Evolutionary conservation across 2,329 filamentous ascomycete genomes (phyloP), one percentile per base, ranked within the genome.

Genomic region (Fusarium guadeloupense): DNA sequence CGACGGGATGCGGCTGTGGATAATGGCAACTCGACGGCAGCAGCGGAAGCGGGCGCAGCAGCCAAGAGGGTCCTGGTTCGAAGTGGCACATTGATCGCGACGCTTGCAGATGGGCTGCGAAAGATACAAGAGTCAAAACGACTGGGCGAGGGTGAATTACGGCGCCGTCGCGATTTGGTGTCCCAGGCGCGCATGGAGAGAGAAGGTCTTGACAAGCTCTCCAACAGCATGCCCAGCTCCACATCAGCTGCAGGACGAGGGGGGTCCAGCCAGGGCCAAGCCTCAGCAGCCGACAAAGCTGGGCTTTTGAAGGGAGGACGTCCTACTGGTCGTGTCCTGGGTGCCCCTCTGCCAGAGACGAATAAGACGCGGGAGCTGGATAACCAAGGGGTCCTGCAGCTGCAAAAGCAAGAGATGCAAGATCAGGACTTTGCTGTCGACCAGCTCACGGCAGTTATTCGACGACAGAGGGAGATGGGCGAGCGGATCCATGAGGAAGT

Each of bases 381-480:
- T 71, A 95, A 95, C 67, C 75, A 82, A 5, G 91, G 90, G 0
- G 87, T 95, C 16, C 68, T 93, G 59, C 85, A 90, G 72, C 75
- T 95, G 58, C 91, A 95, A 74, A 81, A 86, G 67, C 83, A 90
- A 69, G 85, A 91, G 73, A 91, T 94, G 81, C 71, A 81, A 47
- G 86, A 90, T 63, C 91, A 96, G 70, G 91, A 95, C 64, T 74
- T 88, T 67, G 88, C 91, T 66, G 83, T 95, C 4, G 83, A 89
- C 16, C 81, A 86, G 66, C 77, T 95, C 50, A 82, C 85, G 2
- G 86, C 85, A 62, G 88, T 92, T 41, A 88, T 94, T 40, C 79
- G 87, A 41, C 79, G 89, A 54, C 89, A 94, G 78, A 88, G 85
- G 70, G 88, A 93, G 75, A 91, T 94, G 84, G 91, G 91, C 1